These are phyloP conservation scores for Diversispora eburnea DNA, from an alignment of 192 early-diverging fungal genomes.

Conservation along the genomic window DNA sequence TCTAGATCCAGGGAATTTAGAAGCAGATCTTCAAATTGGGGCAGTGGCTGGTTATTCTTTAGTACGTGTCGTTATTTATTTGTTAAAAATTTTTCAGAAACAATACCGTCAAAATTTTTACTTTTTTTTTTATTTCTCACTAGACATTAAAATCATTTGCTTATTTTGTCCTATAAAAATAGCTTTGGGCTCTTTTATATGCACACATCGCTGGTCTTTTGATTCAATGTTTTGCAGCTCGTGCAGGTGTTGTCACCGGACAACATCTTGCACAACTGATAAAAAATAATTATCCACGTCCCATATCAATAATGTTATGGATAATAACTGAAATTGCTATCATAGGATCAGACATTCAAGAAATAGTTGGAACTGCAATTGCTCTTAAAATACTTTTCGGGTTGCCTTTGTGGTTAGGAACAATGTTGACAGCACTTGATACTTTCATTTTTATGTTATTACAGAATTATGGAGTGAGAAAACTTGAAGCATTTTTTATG, in stretches of 20 bases:
- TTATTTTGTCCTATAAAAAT: neutral
- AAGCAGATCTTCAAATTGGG: conserved; percentile 67
- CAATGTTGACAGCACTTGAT: conserved; percentile 72
- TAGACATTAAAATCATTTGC: too few relatives aligned
- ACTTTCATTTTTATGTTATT: conserved; percentile 74
- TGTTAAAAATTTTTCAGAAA: neutral
- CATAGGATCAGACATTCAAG: conserved; percentile 70
- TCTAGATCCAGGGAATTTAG: conserved; percentile 67
- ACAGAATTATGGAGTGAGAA: conserved; percentile 59
- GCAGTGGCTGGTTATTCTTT: conserved; percentile 63
- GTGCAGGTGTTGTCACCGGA: conserved; percentile 63
- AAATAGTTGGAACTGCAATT: conserved; percentile 89
- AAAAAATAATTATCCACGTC: conserved; percentile 46
- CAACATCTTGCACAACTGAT: conserved; percentile 58
- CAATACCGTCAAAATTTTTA: neutral
- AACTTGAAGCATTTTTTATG: conserved; percentile 73
- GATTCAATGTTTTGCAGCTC: conserved; percentile 58
- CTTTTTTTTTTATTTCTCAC: neutral
- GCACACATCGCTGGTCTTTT: conserved; percentile 60
- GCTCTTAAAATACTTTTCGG: conserved; percentile 75
- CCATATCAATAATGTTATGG: conserved; percentile 49
- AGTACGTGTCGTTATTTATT: neutral
- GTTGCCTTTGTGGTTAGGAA: conserved; percentile 64
- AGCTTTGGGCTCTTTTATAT: conserved; percentile 62
- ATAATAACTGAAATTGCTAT: conserved; percentile 62